Percentiles rank a stretch among this genome's conserved stretches.
These are phyloP conservation scores for Fusarium sp. DNA, from an alignment of 2,329 filamentous ascomycete species.

Conservation along the genomic window DNA sequence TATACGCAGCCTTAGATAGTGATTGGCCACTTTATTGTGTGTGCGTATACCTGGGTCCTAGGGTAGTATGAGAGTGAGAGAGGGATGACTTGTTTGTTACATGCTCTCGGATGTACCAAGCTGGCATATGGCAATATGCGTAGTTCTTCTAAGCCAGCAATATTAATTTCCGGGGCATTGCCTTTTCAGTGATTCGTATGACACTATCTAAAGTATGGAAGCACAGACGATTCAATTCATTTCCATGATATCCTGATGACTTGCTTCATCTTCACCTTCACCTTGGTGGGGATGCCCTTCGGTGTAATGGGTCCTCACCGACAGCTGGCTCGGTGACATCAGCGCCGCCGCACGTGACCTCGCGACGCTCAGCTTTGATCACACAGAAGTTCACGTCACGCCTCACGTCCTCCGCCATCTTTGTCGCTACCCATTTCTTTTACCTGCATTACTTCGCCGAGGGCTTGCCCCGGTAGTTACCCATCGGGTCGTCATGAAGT, in stretches of 20 bases:
- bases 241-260: too few relatives aligned
- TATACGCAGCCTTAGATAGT: neutral
- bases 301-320: conserved; percentile 12
- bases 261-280: neutral
- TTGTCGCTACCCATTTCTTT: conserved; percentile 8
- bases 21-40: neutral
- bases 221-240: neutral
- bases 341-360: conserved; percentile 42
- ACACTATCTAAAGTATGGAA: neutral
- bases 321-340: conserved; percentile 15
- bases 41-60: neutral
- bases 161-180: neutral
- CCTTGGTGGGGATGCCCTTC: neutral
- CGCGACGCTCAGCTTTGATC: conserved; percentile 40
- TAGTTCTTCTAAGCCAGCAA: neutral
- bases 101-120: neutral
- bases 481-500: conserved; percentile 56
- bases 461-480: conserved; percentile 25
- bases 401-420: conserved; percentile 28
- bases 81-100: neutral
- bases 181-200: neutral
- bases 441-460: conserved; percentile 14
- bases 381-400: conserved; percentile 38
- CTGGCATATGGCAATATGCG: neutral
- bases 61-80: neutral